A percentile compares a stretch with the other conserved stretches of the same genome.
phyloP scores from a whole-genome alignment of 73 alveolate genomes.

The Stentor roeselii region DNA sequence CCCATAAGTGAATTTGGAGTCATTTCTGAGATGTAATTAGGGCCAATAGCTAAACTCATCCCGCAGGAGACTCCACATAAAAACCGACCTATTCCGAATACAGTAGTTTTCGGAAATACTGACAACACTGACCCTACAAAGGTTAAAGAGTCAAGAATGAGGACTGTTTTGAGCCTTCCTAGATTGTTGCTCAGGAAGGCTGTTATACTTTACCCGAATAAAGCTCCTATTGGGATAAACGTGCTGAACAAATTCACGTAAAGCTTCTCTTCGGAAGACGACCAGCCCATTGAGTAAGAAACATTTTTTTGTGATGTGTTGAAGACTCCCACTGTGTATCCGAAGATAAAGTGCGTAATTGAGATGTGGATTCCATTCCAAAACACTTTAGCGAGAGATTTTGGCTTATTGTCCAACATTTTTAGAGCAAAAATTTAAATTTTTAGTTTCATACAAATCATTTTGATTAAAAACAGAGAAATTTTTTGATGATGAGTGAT shows the following conservation, averaged over 20 bases:
- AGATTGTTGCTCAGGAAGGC: not conserved
- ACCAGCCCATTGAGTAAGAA: not conserved
- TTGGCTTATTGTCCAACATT: too few relatives aligned
- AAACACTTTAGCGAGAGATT: too few relatives aligned
- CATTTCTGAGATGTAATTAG: not conserved
- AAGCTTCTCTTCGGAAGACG: not conserved
- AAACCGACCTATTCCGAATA: not conserved
- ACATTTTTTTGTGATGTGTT: not conserved
- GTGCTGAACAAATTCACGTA: not conserved
- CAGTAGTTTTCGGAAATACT: not conserved
- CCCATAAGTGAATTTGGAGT: not conserved
- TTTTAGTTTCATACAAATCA: too few relatives aligned
- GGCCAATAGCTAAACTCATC: not conserved
- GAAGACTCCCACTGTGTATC: not conserved
- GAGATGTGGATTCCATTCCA: not conserved
- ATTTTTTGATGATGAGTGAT: too few relatives aligned
- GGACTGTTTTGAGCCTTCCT: not conserved
- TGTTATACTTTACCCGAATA: not conserved
- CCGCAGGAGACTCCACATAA: not conserved
- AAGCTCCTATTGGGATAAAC: not conserved
- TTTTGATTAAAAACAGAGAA: too few relatives aligned
- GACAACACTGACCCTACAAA: not conserved
- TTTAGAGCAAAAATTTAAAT: too few relatives aligned
- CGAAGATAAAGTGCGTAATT: not conserved
- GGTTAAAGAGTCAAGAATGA: not conserved